phyloP scores from a whole-genome alignment of 257 asterid species.

The Solanum dulcamara region DNA sequence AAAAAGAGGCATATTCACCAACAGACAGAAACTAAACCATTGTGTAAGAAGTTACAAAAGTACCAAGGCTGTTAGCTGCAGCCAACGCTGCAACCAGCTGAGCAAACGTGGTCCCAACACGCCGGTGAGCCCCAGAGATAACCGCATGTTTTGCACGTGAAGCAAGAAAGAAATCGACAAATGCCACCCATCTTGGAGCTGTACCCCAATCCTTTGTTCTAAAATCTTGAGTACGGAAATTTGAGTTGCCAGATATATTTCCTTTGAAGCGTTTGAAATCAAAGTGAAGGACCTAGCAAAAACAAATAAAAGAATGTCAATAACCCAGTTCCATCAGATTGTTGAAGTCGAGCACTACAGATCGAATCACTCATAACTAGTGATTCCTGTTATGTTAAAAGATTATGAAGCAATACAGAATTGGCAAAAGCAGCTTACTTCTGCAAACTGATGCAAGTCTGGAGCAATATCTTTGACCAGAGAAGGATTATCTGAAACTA shows the following conservation, averaged over 20 bases:
- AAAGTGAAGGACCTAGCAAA: slow-evolving; percentile 66
- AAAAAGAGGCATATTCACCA: neutral
- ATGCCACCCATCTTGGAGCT: slow-evolving; percentile 99
- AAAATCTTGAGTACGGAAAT: slow-evolving; percentile 23
- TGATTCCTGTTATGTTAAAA: neutral
- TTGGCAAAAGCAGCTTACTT: slow-evolving; percentile 29
- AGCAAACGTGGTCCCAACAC: slow-evolving; percentile 87
- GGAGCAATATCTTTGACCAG: slow-evolving; percentile 46
- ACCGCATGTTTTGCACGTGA: slow-evolving; percentile 75
- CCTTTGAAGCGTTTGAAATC: slow-evolving; percentile 52
- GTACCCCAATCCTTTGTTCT: slow-evolving; percentile 92
- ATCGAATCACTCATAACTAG: neutral
- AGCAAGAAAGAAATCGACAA: slow-evolving; percentile 93
- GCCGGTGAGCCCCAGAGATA: slow-evolving; percentile 85
- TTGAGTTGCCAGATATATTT: slow-evolving; percentile 31
- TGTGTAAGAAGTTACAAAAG: neutral
- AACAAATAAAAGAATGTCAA: slow-evolving; percentile 5
- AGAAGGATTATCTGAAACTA: slow-evolving; percentile 84
- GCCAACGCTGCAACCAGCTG: slow-evolving; percentile 90
- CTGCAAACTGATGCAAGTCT: slow-evolving; percentile 51
- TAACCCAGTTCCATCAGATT: neutral
- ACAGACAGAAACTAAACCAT: neutral
- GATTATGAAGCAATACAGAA: neutral
- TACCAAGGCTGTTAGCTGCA: slow-evolving; percentile 74
- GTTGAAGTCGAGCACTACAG: neutral